Percentiles rank a stretch among this genome's conserved stretches.
Conservation (phyloP, 2,329 filamentous ascomycete species). For the Ilyonectria destructans region DNA sequence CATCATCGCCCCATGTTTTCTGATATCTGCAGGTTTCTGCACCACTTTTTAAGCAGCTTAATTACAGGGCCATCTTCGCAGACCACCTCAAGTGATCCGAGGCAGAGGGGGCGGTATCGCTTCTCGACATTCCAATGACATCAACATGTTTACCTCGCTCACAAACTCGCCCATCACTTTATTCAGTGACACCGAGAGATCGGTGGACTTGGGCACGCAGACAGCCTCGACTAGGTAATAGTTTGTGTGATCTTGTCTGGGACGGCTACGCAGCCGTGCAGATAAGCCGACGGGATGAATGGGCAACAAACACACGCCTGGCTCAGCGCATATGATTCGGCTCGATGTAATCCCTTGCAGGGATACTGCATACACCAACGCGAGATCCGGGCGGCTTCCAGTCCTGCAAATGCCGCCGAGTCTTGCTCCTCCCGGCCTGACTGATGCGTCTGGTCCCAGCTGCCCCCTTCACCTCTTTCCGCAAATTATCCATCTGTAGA, state of each 20-base stretch:
- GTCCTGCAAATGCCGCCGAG: neutral
- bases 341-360: neutral
- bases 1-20: neutral
- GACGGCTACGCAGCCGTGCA: neutral
- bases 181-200: neutral
- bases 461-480: too few relatives aligned
- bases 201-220: conserved; percentile 11
- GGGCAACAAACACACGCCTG: neutral
- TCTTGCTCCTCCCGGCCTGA: neutral
- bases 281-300: neutral
- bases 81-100: too few relatives aligned
- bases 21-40: neutral
- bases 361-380: conserved; percentile 7
- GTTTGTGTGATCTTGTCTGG: neutral
- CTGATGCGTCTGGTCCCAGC: too few relatives aligned
- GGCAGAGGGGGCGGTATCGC: neutral
- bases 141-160: neutral
- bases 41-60: neutral
- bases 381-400: neutral
- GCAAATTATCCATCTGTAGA: too few relatives aligned
- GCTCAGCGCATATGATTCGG: conserved; percentile 2
- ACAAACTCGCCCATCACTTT: neutral
- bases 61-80: neutral
- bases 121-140: conserved; percentile 9
- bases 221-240: neutral